Percentiles rank a stretch among this genome's conserved stretches.
These are phyloP conservation scores for Exsudoporus frostii DNA, from an alignment of 768 basidiomycete species.

Conservation along the genomic window DNA sequence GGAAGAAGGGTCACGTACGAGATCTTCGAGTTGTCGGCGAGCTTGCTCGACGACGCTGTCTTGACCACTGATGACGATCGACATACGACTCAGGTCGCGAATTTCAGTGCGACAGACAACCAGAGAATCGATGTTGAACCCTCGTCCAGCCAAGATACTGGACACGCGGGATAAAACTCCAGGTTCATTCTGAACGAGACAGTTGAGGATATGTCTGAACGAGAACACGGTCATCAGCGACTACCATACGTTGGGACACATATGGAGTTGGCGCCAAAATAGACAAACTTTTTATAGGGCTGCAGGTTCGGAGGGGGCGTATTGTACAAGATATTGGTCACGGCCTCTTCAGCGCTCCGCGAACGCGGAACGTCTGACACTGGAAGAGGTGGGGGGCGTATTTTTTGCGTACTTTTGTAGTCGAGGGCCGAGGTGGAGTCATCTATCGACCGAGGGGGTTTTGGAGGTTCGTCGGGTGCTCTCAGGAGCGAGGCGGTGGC, in stretches of 20 bases:
- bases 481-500: slow-evolving; percentile 14
- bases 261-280: background rate
- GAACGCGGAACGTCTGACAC: slow-evolving; percentile 79
- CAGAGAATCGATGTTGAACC: slow-evolving; percentile 98
- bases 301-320: slow-evolving; percentile 89
- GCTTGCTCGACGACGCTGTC: slow-evolving; percentile 98
- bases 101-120: slow-evolving; percentile 99
- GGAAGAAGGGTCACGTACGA: slow-evolving; percentile 52
- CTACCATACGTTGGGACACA: background rate
- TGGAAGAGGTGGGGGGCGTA: slow-evolving; percentile 80
- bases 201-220: slow-evolving; percentile 89
- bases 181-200: slow-evolving; percentile 98
- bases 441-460: slow-evolving; percentile 77
- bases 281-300: slow-evolving; percentile 80
- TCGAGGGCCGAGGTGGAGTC: slow-evolving; percentile 95
- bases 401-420: slow-evolving; percentile 74
- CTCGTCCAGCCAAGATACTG: slow-evolving; percentile 93
- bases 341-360: slow-evolving; percentile 90
- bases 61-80: slow-evolving; percentile 93
- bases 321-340: slow-evolving; percentile 96
- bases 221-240: slow-evolving; percentile 2
- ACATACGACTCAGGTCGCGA: slow-evolving; percentile 95
- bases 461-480: slow-evolving; percentile 43
- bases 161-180: slow-evolving; percentile 98
- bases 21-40: slow-evolving; percentile 90